Evolutionary conservation across 2,329 filamentous ascomycete species (phyloP), one percentile per base, ranked within the genome.

Genomic region (Nemania sp.): DNA sequence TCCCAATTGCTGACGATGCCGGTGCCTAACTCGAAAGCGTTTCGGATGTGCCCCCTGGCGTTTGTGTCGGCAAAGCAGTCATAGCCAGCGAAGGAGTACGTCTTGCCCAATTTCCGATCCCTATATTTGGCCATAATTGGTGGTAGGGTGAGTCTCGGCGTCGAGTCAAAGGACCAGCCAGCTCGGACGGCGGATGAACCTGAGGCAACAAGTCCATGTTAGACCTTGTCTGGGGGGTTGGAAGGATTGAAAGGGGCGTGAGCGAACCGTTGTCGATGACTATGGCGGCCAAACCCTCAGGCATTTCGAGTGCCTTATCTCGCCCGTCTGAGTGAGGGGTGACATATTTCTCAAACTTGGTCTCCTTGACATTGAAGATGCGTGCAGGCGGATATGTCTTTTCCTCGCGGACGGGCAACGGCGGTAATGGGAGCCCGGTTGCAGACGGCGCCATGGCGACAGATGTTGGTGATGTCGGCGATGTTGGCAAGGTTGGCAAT

Each of bases 1-100:
- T 99, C 95, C 92, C 96, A 99, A 74, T 98, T 98, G 75, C 91
- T 93, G 62, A 98, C 87, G 49, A 99, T 89, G 65, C 93, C 94
- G 46, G 89, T 94, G 21, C 93, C 93, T 1, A 89, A 85, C 74
- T 99, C 95, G 70, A 97, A 98, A 1, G 93, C 89, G 74, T 91
- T 90, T 73, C 94, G 89, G 61, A 96, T 89, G 74, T 98, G 95
- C 11, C 92, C 91, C 58, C 91, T 86, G 20, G 95, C 92, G 1
- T 92, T 97, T 25, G 94, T 95, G 77, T 99, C 95, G 65, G 93
- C 90, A 72, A 95, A 98, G 72, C 96, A 92, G 78, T 99, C 95
- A 68, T 88, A 87, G 57, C 95, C 95, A 46, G 96, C 89, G 73
- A 98, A 97, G 25, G 90, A 92, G 73, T 96, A 96, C 21, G 91